A percentile compares a stretch with the other conserved stretches of the same genome.
phyloP scores from a whole-genome alignment of 1,284 basidiomycete genomes.

The Moesziomyces parantarcticus region DNA sequence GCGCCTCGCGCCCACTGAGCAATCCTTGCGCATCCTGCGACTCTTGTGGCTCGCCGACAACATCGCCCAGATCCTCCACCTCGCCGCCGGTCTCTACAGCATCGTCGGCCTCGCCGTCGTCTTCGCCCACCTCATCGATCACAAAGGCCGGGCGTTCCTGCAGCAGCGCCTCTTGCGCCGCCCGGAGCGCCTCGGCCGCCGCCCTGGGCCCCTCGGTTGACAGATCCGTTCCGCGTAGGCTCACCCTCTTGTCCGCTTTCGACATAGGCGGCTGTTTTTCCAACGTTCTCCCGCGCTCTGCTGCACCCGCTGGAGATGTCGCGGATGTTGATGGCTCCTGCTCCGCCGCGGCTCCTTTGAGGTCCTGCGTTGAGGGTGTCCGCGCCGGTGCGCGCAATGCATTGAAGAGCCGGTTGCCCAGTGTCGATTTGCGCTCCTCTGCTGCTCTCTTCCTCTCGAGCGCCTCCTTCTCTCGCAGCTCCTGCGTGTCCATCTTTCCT shows the following conservation, averaged over 20 bases:
- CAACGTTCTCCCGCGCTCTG: conserved; percentile 29
- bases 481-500: conserved; percentile 50
- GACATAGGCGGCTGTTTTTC: conserved; percentile 21
- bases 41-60: conserved; percentile 24
- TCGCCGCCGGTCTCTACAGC: conserved; percentile 31
- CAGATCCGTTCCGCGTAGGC: conserved; percentile 48
- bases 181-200: conserved; percentile 54
- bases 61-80: conserved; percentile 38
- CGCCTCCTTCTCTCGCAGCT: conserved; percentile 51
- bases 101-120: conserved; percentile 41
- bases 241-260: conserved; percentile 36
- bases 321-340: neutral
- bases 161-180: conserved; percentile 53
- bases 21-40: conserved; percentile 31
- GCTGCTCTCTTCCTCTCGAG: conserved; percentile 32
- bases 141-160: conserved; percentile 59
- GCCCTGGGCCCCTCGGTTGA: conserved; percentile 52
- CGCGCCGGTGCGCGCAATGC: conserved; percentile 34
- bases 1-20: conserved; percentile 41
- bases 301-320: conserved; percentile 3
- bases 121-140: conserved; percentile 58
- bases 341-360: conserved; percentile 19
- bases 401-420: conserved; percentile 52
- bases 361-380: conserved; percentile 31
- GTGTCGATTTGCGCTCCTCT: conserved; percentile 32